Evolutionary conservation across 2,329 filamentous ascomycete genomes (phyloP).

Genomic region (Colletotrichum camelliae): DNA sequence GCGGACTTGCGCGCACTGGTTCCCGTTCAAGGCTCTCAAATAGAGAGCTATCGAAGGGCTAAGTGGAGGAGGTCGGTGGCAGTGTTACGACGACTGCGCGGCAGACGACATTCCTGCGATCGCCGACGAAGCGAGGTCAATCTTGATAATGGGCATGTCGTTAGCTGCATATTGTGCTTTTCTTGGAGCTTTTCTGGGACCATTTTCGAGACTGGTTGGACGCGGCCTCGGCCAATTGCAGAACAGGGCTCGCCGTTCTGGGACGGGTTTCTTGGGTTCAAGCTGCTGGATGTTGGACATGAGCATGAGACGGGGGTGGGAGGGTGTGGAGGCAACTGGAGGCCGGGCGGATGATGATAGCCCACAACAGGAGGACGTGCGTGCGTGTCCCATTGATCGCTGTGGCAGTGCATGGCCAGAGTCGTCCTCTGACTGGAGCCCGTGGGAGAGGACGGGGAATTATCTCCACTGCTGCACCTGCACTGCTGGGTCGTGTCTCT

Average conservation of each 20-base stretch:
- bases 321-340: not conserved
- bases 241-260: not conserved
- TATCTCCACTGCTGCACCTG: not conserved
- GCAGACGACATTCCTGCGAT: constrained; percentile 5
- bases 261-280: not conserved
- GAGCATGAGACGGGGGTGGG: not conserved
- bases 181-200: constrained; percentile 7
- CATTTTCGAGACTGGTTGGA: not conserved
- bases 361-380: not conserved
- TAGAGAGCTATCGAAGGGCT: not conserved
- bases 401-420: constrained; percentile 19
- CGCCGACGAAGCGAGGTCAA: constrained; percentile 7
- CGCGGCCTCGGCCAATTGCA: constrained; percentile 4
- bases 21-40: not conserved
- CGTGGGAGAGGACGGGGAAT: constrained; percentile 5
- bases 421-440: constrained; percentile 5
- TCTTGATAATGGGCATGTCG: constrained; percentile 7
- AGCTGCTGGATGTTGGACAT: not conserved
- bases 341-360: not conserved
- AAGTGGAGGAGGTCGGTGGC: constrained; percentile 13
- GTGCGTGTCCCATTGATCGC: constrained; percentile 16
- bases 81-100: constrained; percentile 12
- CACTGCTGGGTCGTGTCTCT: not conserved
- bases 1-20: not conserved
- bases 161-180: constrained; percentile 11